Conservation (phyloP, 2,329 filamentous ascomycete species). For the Aspergillus hortae region DNA sequence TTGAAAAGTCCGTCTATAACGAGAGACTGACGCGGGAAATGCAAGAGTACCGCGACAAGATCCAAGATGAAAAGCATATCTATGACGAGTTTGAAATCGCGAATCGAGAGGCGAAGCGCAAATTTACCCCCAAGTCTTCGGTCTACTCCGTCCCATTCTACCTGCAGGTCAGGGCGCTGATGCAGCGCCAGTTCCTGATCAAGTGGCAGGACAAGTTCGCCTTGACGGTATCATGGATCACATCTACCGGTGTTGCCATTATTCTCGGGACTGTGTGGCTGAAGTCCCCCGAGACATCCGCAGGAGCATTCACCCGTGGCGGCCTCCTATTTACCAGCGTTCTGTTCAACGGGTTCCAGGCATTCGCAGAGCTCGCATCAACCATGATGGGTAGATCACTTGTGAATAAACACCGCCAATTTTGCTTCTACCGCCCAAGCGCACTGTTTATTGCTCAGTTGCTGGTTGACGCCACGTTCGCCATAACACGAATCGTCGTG, state of each 20-base stretch:
- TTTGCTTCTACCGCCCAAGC: conserved; percentile 77
- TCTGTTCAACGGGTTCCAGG: conserved; percentile 83
- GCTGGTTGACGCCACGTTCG: conserved; percentile 71
- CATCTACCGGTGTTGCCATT: conserved; percentile 69
- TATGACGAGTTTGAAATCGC: conserved; percentile 75
- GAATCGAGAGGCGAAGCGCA: conserved; percentile 74
- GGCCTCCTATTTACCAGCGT: conserved; percentile 77
- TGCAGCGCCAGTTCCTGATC: conserved; percentile 78
- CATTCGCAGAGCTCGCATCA: conserved; percentile 71
- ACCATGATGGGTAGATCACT: conserved; percentile 75
- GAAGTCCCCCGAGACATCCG: conserved; percentile 59
- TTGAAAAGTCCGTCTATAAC: conserved; percentile 61
- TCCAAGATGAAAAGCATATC: conserved; percentile 62
- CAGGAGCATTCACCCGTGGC: conserved; percentile 75
- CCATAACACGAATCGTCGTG: conserved; percentile 65
- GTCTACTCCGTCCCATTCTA: conserved; percentile 83
- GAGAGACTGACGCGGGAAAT: conserved; percentile 63
- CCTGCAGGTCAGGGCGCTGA: conserved; percentile 75
- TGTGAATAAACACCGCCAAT: conserved; percentile 79
- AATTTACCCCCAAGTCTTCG: conserved; percentile 65
- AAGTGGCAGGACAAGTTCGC: conserved; percentile 83
- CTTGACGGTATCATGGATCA: conserved; percentile 69
- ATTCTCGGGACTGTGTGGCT: conserved; percentile 78
- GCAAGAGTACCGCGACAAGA: conserved; percentile 60
- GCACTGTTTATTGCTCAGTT: conserved; percentile 83